These are phyloP conservation scores for Tremellales sp. DNA, from an alignment of 1,284 basidiomycete genomes.

Conservation along the genomic window DNA sequence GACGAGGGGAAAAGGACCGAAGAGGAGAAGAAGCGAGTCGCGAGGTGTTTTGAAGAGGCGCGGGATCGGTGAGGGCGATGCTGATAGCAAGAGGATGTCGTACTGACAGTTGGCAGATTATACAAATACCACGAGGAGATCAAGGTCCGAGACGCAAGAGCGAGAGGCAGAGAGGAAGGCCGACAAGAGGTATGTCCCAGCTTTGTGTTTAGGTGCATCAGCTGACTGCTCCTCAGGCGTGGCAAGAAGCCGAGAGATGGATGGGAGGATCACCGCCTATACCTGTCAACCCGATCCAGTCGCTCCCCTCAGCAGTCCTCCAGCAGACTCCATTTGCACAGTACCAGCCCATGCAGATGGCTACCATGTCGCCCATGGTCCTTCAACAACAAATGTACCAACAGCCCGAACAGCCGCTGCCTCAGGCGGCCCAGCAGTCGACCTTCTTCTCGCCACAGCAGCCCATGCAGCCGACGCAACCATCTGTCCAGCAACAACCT, in stretches of 20 bases:
- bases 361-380: constrained; percentile 1
- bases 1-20: constrained; percentile 42
- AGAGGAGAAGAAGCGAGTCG: constrained; percentile 37
- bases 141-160: constrained; percentile 39
- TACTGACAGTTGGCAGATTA: constrained; percentile 19
- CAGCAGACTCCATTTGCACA: constrained; percentile 21
- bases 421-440: background rate
- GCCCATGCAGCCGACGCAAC: too few relatives aligned
- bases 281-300: constrained; percentile 34
- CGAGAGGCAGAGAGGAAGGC: constrained; percentile 41
- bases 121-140: constrained; percentile 42
- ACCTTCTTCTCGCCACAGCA: too few relatives aligned
- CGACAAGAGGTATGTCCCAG: constrained; percentile 34
- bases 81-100: background rate
- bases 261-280: constrained; percentile 40
- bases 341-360: background rate
- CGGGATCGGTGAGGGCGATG: constrained; percentile 31
- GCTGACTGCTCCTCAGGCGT: constrained; percentile 36
- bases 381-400: constrained; percentile 1
- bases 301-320: constrained; percentile 25
- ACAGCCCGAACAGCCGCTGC: constrained; percentile 3
- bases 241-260: constrained; percentile 44
- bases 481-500: too few relatives aligned
- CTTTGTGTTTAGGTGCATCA: too few relatives aligned
- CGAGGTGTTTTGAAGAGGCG: constrained; percentile 39